These are phyloP conservation scores for Thermothielavioides terrestris DNA, from an alignment of 495 filamentous ascomycete species.

Conservation along the genomic window DNA sequence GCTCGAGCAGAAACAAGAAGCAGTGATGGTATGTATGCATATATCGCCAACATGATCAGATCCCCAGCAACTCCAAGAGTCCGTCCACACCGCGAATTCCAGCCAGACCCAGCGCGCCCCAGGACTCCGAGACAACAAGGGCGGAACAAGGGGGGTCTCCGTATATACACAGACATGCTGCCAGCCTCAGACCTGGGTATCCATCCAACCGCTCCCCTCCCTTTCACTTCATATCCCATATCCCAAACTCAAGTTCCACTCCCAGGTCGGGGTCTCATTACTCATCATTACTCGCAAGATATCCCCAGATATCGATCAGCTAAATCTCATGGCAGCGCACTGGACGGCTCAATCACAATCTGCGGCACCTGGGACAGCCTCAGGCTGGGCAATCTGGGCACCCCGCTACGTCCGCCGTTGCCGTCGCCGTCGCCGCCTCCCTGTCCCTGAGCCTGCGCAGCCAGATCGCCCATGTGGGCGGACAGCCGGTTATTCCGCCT, in stretches of 20 bases:
- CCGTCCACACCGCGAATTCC: no score
- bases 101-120: no score
- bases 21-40: neutral
- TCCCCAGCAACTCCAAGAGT: no score
- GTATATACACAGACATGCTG: no score
- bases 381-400: slow-evolving; percentile 38
- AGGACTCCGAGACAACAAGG: no score
- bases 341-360: slow-evolving; percentile 46
- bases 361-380: slow-evolving; percentile 36
- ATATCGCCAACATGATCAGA: no score
- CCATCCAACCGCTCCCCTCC: no score
- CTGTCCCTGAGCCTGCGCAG: slow-evolving; percentile 7
- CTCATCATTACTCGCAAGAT: neutral
- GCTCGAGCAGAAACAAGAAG: no score
- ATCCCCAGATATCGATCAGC: neutral
- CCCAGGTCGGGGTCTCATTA: neutral
- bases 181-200: no score
- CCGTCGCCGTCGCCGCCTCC: slow-evolving; percentile 15
- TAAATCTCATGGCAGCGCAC: slow-evolving; percentile 33
- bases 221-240: no score
- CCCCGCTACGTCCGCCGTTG: slow-evolving; percentile 21
- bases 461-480: slow-evolving; percentile 24
- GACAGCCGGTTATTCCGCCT: slow-evolving; percentile 20
- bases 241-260: no score
- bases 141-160: no score